Base-by-base conservation (phyloP, 1,284 basidiomycete species). In the Sporisorium scitamineum region DNA sequence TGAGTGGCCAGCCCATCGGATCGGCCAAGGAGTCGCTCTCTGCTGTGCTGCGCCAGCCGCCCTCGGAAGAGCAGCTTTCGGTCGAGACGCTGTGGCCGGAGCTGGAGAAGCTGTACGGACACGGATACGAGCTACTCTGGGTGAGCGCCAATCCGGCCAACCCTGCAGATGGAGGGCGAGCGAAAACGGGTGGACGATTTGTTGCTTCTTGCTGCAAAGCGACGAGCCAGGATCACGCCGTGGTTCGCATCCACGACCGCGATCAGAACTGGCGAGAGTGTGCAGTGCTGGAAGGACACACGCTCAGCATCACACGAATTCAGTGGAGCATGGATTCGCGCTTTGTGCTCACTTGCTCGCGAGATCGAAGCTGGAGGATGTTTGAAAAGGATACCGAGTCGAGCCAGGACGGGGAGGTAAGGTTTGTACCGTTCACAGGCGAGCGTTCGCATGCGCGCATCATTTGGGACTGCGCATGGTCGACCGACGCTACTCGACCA, bases 81-180 rank as follows among this genome's bases (percentile, higher is more conserved):
- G 89, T 91, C 0, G 89, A 90, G 14, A 98, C 96, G 0, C 89
- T 99, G 0, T 99, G 97, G 97, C 96, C 96, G 0, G 97, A 99
- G 72, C 80, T 92, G 1, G 96, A 99, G 83, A 99, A 99, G 85
- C 88, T 99, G 2, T 99, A 97, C 85, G 97, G 96, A 1, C 97
- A 99, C 86, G 95, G 95, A 34, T 98, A 97, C 84, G 97, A 99
- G 89, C 92, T 94, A 74, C 53, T 69, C n/a, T 62, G 55, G 18
- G 68, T 69, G 60, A 77, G 34, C n/a, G 72, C 61, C 20, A 78
- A 74, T 27, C 64, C 65, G n/a, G 3, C 58, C 10, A 54, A 63
- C 31, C 67, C 60, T 1, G 32, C 51, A 8, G 60, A 67, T 31
- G 63, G 64, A 4, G 64, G 64, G 11, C 67, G 56, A 16, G 64